phyloP scores from a whole-genome alignment of 1,284 basidiomycete species.

The Marasmius oreades region DNA sequence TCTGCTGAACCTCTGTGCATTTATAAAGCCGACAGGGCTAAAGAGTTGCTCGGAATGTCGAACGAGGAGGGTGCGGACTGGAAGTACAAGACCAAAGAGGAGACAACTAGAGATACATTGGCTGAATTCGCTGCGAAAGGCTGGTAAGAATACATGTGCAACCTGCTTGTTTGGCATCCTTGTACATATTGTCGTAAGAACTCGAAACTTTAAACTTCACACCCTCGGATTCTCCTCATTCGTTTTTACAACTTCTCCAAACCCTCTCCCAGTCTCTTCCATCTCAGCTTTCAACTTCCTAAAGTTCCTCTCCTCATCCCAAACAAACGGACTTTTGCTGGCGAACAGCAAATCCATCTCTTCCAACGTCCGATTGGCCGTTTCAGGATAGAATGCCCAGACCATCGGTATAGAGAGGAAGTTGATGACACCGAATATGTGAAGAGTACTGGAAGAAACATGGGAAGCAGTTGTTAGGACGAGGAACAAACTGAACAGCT shows the following conservation, averaged over 20 bases:
- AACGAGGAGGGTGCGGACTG: not conserved
- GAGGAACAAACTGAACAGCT: not conserved
- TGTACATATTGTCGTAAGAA: no score
- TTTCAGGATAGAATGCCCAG: constrained; percentile 48
- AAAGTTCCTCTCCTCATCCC: constrained; percentile 40
- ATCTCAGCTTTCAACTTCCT: constrained; percentile 22
- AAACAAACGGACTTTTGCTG: constrained; percentile 41
- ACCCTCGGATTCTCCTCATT: not conserved
- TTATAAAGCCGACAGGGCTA: constrained; percentile 34
- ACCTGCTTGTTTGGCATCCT: no score
- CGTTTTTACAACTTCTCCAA: constrained; percentile 8
- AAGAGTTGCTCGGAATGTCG: constrained; percentile 38
- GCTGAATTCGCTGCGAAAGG: constrained; percentile 14
- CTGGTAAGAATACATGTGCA: constrained; percentile 4
- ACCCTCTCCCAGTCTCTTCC: constrained; percentile 8
- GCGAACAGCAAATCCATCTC: constrained; percentile 49
- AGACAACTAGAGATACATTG: constrained; percentile 16
- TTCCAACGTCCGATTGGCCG: constrained; percentile 47
- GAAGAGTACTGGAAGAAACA: constrained; percentile 30
- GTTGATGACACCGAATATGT: constrained; percentile 45
- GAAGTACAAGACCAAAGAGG: constrained; percentile 17
- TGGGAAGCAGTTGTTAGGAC: not conserved
- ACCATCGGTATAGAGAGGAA: constrained; percentile 46
- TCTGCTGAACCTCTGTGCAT: constrained; percentile 22
- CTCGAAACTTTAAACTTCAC: no score